These are phyloP conservation scores for Achaetomiella virescens DNA, from an alignment of 495 filamentous ascomycete genomes.

Conservation along the genomic window DNA sequence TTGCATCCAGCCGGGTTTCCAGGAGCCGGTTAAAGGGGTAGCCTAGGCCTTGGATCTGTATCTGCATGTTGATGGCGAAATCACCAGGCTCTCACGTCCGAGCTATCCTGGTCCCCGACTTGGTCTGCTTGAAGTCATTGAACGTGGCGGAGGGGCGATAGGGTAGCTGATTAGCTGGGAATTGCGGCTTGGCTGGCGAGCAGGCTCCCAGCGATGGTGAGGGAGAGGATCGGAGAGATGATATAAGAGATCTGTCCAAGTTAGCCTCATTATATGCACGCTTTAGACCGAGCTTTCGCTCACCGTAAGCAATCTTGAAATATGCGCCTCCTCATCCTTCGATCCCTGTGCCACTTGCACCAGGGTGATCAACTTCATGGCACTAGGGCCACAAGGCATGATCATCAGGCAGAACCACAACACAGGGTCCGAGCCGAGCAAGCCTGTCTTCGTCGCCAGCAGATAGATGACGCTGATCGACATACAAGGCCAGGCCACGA, in stretches of 20 bases:
- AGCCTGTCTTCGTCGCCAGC: conserved; percentile 51
- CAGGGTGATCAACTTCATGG: conserved; percentile 61
- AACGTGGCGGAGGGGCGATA: too few species aligned
- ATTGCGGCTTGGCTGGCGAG: conserved; percentile 17
- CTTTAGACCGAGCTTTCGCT: conserved; percentile 14
- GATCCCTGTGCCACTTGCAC: conserved; percentile 56
- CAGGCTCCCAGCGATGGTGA: conserved; percentile 20
- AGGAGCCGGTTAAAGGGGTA: not conserved
- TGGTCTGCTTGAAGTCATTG: too few species aligned
- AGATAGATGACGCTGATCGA: conserved; percentile 57
- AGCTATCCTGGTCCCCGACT: too few species aligned
- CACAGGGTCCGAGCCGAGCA: conserved; percentile 60
- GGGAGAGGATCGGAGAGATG: conserved; percentile 16
- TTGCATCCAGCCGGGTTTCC: not conserved
- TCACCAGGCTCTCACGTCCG: too few species aligned
- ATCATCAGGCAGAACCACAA: conserved; percentile 74
- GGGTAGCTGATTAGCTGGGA: not conserved
- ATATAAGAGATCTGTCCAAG: conserved; percentile 18
- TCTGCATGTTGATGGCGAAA: too few species aligned
- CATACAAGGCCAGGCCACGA: conserved; percentile 25
- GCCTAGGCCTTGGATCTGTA: not conserved
- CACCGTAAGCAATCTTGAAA: conserved; percentile 65
- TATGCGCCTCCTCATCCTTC: conserved; percentile 58
- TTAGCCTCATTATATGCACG: not conserved
- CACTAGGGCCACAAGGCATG: conserved; percentile 67